Evolutionary conservation across 2,329 filamentous ascomycete genomes (phyloP).

Genomic region (Aureobasidium sp.): DNA sequence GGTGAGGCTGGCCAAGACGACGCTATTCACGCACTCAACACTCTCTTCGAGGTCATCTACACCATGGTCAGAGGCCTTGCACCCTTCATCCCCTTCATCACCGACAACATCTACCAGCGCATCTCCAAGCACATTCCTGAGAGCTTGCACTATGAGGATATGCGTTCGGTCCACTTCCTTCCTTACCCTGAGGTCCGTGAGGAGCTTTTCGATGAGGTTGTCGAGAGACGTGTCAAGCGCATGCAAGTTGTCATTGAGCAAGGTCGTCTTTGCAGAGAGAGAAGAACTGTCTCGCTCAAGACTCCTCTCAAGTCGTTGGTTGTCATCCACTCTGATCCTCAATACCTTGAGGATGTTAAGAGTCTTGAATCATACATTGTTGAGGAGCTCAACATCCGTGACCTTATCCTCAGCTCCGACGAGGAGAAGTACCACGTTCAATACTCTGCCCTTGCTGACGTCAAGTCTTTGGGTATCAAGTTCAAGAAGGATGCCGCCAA

Average conservation of each 20-base stretch:
- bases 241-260: constrained; percentile 98
- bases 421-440: constrained; percentile 88
- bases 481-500: constrained; percentile 88
- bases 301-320: constrained; percentile 83
- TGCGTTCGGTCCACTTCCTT: constrained; percentile 86
- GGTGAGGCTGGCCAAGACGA: constrained; percentile 80
- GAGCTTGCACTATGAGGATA: constrained; percentile 57
- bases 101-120: constrained; percentile 85
- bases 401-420: constrained; percentile 74
- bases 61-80: constrained; percentile 82
- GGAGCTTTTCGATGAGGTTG: constrained; percentile 76
- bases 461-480: constrained; percentile 93
- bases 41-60: constrained; percentile 86
- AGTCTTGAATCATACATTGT: constrained; percentile 81
- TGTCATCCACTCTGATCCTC: constrained; percentile 73
- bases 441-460: constrained; percentile 84
- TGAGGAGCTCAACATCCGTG: constrained; percentile 85
- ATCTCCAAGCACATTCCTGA: constrained; percentile 75
- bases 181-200: constrained; percentile 80
- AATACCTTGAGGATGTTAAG: constrained; percentile 79
- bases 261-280: constrained; percentile 75
- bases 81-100: constrained; percentile 92
- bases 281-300: constrained; percentile 76
- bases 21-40: constrained; percentile 84
- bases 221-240: constrained; percentile 76